phyloP scores from a whole-genome alignment of 495 filamentous ascomycete species.

The Evernia prunastri region DNA sequence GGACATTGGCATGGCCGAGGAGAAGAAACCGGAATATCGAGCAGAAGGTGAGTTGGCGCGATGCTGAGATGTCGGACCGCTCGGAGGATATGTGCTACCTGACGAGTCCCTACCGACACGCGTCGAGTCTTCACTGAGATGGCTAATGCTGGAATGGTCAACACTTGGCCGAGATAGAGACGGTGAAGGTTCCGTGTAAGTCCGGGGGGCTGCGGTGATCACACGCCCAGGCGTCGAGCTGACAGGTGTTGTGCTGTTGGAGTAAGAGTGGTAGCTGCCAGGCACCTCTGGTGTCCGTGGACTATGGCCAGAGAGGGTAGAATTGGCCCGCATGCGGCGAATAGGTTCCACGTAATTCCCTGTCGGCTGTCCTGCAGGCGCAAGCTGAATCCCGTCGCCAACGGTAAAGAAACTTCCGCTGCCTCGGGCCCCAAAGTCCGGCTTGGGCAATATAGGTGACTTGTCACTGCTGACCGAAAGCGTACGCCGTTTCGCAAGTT shows the following conservation, averaged over 20 bases:
- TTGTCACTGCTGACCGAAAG: slow-evolving; percentile 58
- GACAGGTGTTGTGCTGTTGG: slow-evolving; percentile 26
- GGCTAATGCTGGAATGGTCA: slow-evolving; percentile 21
- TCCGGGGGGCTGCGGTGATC: slow-evolving; percentile 18
- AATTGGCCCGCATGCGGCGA: slow-evolving; percentile 29
- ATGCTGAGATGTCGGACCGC: slow-evolving; percentile 15
- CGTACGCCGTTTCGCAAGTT: slow-evolving; percentile 44
- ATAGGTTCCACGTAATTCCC: slow-evolving; percentile 9
- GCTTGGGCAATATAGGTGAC: slow-evolving; percentile 45
- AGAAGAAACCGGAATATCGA: slow-evolving; percentile 62
- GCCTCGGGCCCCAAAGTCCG: slow-evolving; percentile 28
- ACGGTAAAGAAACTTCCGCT: slow-evolving; percentile 27
- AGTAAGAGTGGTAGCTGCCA: slow-evolving; percentile 28
- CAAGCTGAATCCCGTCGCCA: slow-evolving; percentile 15
- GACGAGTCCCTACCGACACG: slow-evolving; percentile 3
- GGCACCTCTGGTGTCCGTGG: slow-evolving; percentile 29
- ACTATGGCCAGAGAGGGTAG: slow-evolving; percentile 42
- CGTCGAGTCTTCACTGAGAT: slow-evolving; percentile 23
- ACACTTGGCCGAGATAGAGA: slow-evolving; percentile 22
- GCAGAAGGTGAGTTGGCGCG: slow-evolving; percentile 22
- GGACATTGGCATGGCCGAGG: slow-evolving; percentile 76
- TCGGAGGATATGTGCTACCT: slow-evolving; percentile 15
- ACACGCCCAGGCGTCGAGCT: slow-evolving; percentile 21
- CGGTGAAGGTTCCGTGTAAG: slow-evolving; percentile 21
- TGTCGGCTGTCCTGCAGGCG: slow-evolving; percentile 2